Evolutionary conservation across 768 basidiomycete species (phyloP).

Genomic region (Mycena epipterygia): DNA sequence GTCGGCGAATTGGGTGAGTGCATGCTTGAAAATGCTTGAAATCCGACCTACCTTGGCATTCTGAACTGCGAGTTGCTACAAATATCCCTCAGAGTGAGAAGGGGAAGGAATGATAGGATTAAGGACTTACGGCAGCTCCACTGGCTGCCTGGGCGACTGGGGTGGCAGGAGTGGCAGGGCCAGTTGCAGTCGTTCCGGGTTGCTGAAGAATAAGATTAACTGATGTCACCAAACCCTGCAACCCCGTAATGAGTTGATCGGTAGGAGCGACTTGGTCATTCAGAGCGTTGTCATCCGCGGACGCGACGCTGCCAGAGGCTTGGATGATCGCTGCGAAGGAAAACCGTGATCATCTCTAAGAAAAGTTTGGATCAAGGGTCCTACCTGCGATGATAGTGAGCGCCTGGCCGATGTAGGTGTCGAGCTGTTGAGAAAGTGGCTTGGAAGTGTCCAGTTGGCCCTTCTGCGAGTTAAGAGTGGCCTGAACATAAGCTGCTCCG

Average conservation of each 20-base stretch:
- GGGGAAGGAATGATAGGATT: not conserved
- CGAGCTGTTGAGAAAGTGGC: not conserved
- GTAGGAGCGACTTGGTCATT: too few species aligned
- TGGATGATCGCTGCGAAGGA: too few species aligned
- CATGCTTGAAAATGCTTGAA: too few species aligned
- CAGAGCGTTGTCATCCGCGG: not conserved
- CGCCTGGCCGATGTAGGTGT: not conserved
- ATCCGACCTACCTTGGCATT: too few species aligned
- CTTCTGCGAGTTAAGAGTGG: too few species aligned
- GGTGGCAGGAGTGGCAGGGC: constrained; percentile 1
- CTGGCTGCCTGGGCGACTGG: not conserved
- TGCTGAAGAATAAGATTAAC: not conserved
- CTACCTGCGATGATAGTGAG: not conserved
- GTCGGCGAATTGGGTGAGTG: too few species aligned
- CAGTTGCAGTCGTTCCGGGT: not conserved
- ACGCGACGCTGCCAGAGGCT: not conserved
- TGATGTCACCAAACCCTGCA: not conserved
- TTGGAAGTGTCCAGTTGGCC: not conserved
- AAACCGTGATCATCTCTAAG: too few species aligned
- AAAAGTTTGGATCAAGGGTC: too few species aligned
- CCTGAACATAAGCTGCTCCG: too few species aligned
- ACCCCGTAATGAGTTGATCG: not conserved
- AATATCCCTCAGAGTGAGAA: not conserved
- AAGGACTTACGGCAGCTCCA: not conserved
- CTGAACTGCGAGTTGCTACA: constrained; percentile 2